phyloP scores from a whole-genome alignment of 1,284 basidiomycete species.

The Mycena sp. region DNA sequence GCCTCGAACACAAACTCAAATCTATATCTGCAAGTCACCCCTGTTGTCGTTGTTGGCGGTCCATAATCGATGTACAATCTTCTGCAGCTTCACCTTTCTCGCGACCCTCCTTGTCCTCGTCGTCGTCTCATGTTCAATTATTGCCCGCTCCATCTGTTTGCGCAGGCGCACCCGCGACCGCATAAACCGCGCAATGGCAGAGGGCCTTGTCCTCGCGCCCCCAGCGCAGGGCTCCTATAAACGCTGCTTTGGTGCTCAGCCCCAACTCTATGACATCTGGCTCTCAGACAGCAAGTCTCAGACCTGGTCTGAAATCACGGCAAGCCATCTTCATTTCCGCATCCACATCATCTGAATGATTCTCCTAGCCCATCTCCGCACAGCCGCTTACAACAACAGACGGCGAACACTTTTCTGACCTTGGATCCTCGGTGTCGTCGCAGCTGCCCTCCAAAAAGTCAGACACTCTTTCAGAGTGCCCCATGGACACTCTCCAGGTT shows the following conservation, averaged over 20 bases:
- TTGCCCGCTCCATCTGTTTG: conserved; percentile 68
- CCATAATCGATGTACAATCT: neutral
- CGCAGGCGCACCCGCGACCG: conserved; percentile 65
- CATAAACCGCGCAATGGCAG: conserved; percentile 59
- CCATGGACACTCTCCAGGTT: conserved; percentile 54
- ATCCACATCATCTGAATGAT: conserved; percentile 3
- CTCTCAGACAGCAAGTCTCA: conserved; percentile 44
- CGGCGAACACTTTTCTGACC: conserved; percentile 33
- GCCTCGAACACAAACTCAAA: conserved; percentile 2
- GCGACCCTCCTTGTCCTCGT: conserved; percentile 74
- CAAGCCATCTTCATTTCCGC: conserved; percentile 38
- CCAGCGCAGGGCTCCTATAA: conserved; percentile 49
- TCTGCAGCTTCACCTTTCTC: conserved; percentile 70
- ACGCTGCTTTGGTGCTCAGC: conserved; percentile 57
- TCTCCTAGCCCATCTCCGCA: conserved; percentile 30
- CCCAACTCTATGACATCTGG: conserved; percentile 63
- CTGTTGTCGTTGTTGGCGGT: neutral
- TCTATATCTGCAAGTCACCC: conserved; percentile 21
- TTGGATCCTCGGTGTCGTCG: conserved; percentile 16
- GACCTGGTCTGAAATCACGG: conserved; percentile 60
- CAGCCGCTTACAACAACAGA: conserved; percentile 45
- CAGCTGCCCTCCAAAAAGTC: conserved; percentile 20
- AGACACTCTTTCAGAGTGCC: conserved; percentile 16
- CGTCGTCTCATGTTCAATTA: conserved; percentile 68
- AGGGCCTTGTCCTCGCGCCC: conserved; percentile 52